A percentile compares a stretch with the other conserved stretches of the same genome.
phyloP scores from a whole-genome alignment of 176 grass and related monocot species.

The Lolium perenne region DNA sequence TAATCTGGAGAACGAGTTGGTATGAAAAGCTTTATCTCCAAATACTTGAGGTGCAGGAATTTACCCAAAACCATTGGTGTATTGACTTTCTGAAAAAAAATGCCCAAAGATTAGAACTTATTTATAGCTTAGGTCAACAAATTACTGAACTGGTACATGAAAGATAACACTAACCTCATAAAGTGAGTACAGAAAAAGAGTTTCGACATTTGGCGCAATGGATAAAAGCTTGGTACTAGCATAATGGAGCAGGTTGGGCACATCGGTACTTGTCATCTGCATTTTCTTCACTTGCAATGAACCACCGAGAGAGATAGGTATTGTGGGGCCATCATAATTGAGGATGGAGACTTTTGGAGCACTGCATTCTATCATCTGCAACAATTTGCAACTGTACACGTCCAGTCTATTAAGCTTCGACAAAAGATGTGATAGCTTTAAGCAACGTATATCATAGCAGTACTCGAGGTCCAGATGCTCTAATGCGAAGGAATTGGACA shows the following conservation, averaged over 20 bases:
- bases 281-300: constrained; percentile 13
- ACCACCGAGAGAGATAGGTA: constrained; percentile 1
- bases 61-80: constrained; percentile 1
- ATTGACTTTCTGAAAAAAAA: constrained; percentile 23
- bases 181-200: constrained; percentile 7
- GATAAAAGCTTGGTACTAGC: constrained; percentile 14
- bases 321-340: neutral
- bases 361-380: constrained; percentile 13
- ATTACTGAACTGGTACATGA: neutral
- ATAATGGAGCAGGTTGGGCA: constrained; percentile 28
- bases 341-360: constrained; percentile 25
- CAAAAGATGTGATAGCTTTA: constrained; percentile 23
- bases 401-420: constrained; percentile 19
- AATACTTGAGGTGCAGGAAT: constrained; percentile 35
- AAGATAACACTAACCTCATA: constrained; percentile 12
- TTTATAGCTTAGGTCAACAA: neutral
- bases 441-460: constrained; percentile 6
- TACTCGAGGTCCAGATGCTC: neutral
- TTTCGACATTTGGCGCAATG: constrained; percentile 37
- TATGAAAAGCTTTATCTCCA: constrained; percentile 29
- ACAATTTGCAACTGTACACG: neutral
- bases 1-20: neutral
- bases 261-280: neutral
- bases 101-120: neutral
- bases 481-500: constrained; percentile 22